These are phyloP conservation scores for Corrigiola litoralis DNA, from an alignment of 179 eudicot genomes.

Conservation along the genomic window DNA sequence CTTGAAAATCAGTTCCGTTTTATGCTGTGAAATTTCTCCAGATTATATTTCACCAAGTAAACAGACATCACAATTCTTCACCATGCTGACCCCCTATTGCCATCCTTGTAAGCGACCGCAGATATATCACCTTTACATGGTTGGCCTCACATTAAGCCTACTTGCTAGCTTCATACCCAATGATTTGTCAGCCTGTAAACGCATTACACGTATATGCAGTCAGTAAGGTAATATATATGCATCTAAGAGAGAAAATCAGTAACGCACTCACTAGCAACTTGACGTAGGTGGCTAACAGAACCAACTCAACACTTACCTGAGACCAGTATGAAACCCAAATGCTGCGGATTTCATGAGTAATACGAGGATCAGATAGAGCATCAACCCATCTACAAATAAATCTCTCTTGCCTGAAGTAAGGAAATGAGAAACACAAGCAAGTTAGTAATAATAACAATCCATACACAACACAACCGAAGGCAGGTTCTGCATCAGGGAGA, in stretches of 20 bases:
- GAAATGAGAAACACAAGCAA: conserved; percentile 1
- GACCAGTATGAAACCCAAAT: conserved; percentile 95
- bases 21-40: conserved; percentile 1
- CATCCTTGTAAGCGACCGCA: neutral
- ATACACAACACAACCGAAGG: neutral
- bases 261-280: no score
- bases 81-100: conserved; percentile 6
- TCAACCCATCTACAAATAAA: conserved; percentile 70
- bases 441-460: neutral
- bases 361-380: conserved; percentile 74
- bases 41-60: conserved; percentile 2
- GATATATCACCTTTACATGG: conserved; percentile 40
- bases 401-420: conserved; percentile 71
- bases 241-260: neutral
- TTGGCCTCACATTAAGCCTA: conserved; percentile 82
- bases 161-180: conserved; percentile 85
- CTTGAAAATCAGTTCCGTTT: neutral
- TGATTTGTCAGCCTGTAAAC: conserved; percentile 65
- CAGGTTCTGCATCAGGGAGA: neutral
- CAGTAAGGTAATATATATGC: neutral
- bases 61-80: conserved; percentile 9
- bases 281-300: neutral
- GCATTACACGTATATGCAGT: neutral
- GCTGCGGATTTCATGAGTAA: conserved; percentile 78
- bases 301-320: conserved; percentile 41